These are phyloP conservation scores for Beauveria medogensis DNA, from an alignment of 2,329 filamentous ascomycete species.

Conservation along the genomic window DNA sequence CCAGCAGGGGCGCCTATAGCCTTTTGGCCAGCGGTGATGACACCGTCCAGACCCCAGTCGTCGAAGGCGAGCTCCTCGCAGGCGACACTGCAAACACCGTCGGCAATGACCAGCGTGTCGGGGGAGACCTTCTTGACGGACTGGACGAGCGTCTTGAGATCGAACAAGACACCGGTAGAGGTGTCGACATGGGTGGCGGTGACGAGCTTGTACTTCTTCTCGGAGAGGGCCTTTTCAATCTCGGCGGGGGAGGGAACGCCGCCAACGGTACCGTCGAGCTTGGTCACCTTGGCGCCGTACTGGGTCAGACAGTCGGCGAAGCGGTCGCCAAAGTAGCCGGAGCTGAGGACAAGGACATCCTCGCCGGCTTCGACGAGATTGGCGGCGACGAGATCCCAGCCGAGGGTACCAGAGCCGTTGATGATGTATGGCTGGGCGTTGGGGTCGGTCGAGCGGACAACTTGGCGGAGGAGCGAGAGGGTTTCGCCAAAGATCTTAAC, in stretches of 20 bases:
- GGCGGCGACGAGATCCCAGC: constrained; percentile 93
- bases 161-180: constrained; percentile 88
- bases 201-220: constrained; percentile 88
- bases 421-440: constrained; percentile 85
- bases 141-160: constrained; percentile 76
- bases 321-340: constrained; percentile 93
- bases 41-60: constrained; percentile 85
- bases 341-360: constrained; percentile 85
- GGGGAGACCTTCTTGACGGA: constrained; percentile 81
- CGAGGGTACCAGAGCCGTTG: constrained; percentile 88
- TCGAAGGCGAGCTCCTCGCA: constrained; percentile 96
- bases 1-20: constrained; percentile 93
- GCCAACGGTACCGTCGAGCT: constrained; percentile 83
- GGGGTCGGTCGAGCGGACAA: constrained; percentile 84
- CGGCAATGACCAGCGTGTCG: constrained; percentile 83
- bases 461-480: constrained; percentile 76
- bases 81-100: constrained; percentile 95
- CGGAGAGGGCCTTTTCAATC: constrained; percentile 78
- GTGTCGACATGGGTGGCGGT: constrained; percentile 98
- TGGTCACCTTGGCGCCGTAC: constrained; percentile 84
- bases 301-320: constrained; percentile 88
- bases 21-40: constrained; percentile 93
- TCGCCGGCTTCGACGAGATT: constrained; percentile 88
- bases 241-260: constrained; percentile 78
- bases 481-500: constrained; percentile 88